Base-by-base conservation (phyloP, 495 filamentous ascomycete genomes). In the Annulohypoxylon maeteangense region DNA sequence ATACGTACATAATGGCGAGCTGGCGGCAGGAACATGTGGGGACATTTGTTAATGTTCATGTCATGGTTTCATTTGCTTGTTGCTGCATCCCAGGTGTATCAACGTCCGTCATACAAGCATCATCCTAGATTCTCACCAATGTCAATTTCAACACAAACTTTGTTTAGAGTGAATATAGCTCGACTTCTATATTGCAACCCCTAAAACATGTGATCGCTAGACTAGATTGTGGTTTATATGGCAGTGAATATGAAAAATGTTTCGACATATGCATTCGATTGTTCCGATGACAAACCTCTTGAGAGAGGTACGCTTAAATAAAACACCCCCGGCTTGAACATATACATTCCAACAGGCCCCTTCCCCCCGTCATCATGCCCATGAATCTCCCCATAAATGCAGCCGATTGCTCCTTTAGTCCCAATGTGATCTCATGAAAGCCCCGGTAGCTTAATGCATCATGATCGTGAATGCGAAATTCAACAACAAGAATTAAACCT, bases 381-480 rank as follows among this genome's bases (percentile, higher is more conserved):
- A 64, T 74, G 34, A 74, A 64, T 58, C 44, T 71, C 59, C 66
- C 67, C 63, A 38, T 60, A 67, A 74, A 74, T 74, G 71, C 67
- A 64, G 32, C 62, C 71, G 12, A 23, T 70, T 56, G 58, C 71
- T 65, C 71, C 71, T 54, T 18, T 34, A 54, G 48, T 45, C 62
- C 65, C 61, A 66, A 66, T 69, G 42, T 67, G 31, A 42, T 67
- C 32, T 67, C 71, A 54, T 61, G 12, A 67, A 71, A 60, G 42
- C 42, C 51, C 36, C 20, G 12, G 47, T 48, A 64, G 36, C 51
- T 63, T 50, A 54, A 71, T 74, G 67, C 71, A 74, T 67, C 57
- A 67, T 71, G 44, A 60, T 62, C 56, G 58, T 67, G 44, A 71
- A 71, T 73, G 70, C 65, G 36, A 73, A 55, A 7, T 42, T 40